phyloP scores from a whole-genome alignment of 2,329 filamentous ascomycete species.

The Aspergillus sp. region DNA sequence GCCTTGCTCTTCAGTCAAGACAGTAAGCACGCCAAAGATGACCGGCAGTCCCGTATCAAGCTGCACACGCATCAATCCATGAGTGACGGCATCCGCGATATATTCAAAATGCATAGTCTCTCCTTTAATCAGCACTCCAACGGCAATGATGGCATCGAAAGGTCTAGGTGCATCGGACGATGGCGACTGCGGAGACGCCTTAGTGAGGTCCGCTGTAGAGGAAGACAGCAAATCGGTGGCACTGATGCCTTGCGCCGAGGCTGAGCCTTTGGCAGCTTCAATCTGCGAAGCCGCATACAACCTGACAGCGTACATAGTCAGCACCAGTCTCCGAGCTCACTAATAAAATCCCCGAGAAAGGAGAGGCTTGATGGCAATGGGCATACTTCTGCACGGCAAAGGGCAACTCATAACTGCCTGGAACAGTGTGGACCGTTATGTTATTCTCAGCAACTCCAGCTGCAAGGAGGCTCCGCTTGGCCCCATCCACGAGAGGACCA shows the following conservation, averaged over 20 bases:
- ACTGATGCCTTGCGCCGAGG: slow-evolving; percentile 38
- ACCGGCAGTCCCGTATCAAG: slow-evolving; percentile 86
- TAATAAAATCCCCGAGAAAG: neutral
- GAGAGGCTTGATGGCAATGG: neutral
- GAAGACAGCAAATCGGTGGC: slow-evolving; percentile 62
- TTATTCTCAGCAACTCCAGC: slow-evolving; percentile 84
- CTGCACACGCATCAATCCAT: slow-evolving; percentile 92
- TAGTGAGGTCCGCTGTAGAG: slow-evolving; percentile 67
- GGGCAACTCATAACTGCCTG: slow-evolving; percentile 92
- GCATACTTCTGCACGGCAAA: slow-evolving; percentile 80
- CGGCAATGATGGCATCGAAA: slow-evolving; percentile 92
- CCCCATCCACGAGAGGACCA: slow-evolving; percentile 76
- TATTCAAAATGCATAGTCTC: slow-evolving; percentile 99
- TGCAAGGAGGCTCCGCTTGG: slow-evolving; percentile 72
- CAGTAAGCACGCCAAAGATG: slow-evolving; percentile 87
- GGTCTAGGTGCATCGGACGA: slow-evolving; percentile 49
- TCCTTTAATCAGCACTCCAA: slow-evolving; percentile 96
- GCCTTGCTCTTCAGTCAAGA: slow-evolving; percentile 86
- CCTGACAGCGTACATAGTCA: slow-evolving; percentile 45
- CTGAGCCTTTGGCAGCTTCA: slow-evolving; percentile 65
- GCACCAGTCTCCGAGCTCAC: neutral
- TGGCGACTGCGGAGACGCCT: slow-evolving; percentile 42
- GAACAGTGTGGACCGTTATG: slow-evolving; percentile 85
- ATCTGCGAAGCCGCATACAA: slow-evolving; percentile 84
- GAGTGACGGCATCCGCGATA: slow-evolving; percentile 86